Evolutionary conservation across 495 filamentous ascomycete genomes (phyloP), one percentile per base, ranked within the genome.

Genomic region (Cairneyella variabilis): DNA sequence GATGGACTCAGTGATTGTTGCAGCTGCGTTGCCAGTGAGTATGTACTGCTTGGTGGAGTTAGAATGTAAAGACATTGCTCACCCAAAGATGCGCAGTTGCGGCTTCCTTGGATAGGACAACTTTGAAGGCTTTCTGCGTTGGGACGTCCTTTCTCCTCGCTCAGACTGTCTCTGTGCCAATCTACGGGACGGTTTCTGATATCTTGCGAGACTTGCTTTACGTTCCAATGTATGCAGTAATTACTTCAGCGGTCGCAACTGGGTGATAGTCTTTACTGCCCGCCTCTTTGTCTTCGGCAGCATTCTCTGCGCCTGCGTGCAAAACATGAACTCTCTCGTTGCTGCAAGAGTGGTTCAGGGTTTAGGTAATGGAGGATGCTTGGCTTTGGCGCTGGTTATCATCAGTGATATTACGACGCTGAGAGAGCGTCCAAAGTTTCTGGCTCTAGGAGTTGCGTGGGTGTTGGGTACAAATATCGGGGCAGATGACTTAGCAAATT

Each of bases 341-440:
- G 32, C 22, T 9, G 48, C 48, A 23, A 28, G 55, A 8, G 49
- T 53, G 2, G 48, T 58, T 21, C 55, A 90, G 60, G 87, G 87
- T 14, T 64, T 85, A 8, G 87, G 86, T 16, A 83, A 82, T 16
- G 86, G 87, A 12, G 86, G 85, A 1, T 71, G 84, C 8, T 74
- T 81, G 39, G 70, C 71, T 9, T 64, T 89, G 27, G 80, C 77
- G 1, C 77, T 84, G 52, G 75, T 88, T 40, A 64, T 88, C 2
- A 71, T 91, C 51, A 77, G 82, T 0, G 85, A 89, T 53, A 66
- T 86, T 3, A 76, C 79, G 14, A 77, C 79, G 9, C 63, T 83
- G 16, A 56, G 72, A 3, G 60, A 73, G 48, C 67, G 79, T 25
- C 75, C 74, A 0, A 69, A 64, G 63, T 73, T 63, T 63, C 23